These are phyloP conservation scores for Paramecium tetraurelia DNA, from an alignment of 73 alveolate species.

Conservation along the genomic window DNA sequence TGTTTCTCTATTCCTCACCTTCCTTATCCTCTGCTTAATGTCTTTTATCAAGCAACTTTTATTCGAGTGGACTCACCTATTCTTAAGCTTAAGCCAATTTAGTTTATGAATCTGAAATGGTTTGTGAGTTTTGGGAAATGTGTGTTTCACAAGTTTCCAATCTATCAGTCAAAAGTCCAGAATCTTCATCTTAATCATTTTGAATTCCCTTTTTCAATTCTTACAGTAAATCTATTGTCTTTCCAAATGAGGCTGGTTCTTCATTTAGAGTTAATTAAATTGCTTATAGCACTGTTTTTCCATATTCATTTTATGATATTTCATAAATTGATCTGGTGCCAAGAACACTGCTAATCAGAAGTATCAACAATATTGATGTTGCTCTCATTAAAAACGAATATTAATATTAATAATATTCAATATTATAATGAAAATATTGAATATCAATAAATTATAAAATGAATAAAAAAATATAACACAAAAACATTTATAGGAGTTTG, in stretches of 20 bases:
- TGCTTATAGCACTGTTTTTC: constrained; percentile 25
- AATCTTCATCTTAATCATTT: not conserved
- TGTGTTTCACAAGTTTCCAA: not conserved
- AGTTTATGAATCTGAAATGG: not conserved
- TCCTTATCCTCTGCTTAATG: not conserved
- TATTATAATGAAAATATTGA: not conserved
- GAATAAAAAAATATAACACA: not conserved
- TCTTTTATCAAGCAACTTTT: not conserved
- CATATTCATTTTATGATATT: constrained; percentile 17
- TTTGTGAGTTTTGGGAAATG: not conserved
- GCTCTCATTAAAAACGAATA: constrained; percentile 19
- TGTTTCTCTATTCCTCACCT: constrained; percentile 8
- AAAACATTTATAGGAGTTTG: not conserved
- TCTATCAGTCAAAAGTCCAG: not conserved
- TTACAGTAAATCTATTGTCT: not conserved
- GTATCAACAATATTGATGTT: not conserved
- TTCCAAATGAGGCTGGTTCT: not conserved
- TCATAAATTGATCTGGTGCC: not conserved
- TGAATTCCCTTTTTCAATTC: not conserved
- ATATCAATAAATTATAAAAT: not conserved
- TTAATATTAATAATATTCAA: not conserved
- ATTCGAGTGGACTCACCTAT: not conserved
- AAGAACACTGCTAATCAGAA: not conserved
- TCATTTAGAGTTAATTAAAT: not conserved
- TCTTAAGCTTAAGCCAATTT: not conserved